Base-by-base conservation (phyloP, 345 rosid species). In the Garcia nutans region DNA sequence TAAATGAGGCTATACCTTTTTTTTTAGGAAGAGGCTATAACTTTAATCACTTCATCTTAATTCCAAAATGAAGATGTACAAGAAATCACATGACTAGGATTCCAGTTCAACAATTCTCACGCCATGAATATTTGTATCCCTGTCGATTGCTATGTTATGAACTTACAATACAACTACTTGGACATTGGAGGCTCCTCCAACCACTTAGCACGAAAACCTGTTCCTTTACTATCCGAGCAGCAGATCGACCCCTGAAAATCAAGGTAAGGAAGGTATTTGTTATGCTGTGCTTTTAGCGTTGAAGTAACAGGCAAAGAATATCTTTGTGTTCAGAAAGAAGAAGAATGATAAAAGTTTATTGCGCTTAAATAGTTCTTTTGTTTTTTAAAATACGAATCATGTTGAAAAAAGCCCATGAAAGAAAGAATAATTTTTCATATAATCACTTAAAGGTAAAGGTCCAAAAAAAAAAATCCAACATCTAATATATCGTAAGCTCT, bases 171-270 rank as follows among this genome's bases (percentile, higher is more conserved):
- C 50, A 64, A 62, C 88, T 90, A 83, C 74, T 84, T 85, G 17
- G 86, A 71, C 61, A 83, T 75, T 2, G 92, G 87, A 81, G 94
- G 94, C 78, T 88, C 77, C 73, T 86, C 93, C 88, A 95, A 85
- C 97, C 99, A 95, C 83, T 88, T 89, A 67, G 99, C 99, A n/a
- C 97, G 97, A 81, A 90, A 95, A 2, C 99, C 94, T 2, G 99
- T 95, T 83, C 97, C 99, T 81, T 95, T 86, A 74, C 99, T 91
- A 81, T 90, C 90, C 1, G 81, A 73, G 81, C 97, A 91, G 84
- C 87, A 71, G 41, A 72, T 83, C 7, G 89, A 88, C 16, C 97
- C 99, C 97, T 94, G 83, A n/a, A 70, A 52, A 80, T 28, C 26
- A 74, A 70, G 3, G 15, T 3, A 49, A 11, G 44, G 11, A 59